A percentile compares a stretch with the other conserved stretches of the same genome.
Conservation (phyloP, 495 filamentous ascomycete genomes). For the Trichoderma asperelloides region DNA sequence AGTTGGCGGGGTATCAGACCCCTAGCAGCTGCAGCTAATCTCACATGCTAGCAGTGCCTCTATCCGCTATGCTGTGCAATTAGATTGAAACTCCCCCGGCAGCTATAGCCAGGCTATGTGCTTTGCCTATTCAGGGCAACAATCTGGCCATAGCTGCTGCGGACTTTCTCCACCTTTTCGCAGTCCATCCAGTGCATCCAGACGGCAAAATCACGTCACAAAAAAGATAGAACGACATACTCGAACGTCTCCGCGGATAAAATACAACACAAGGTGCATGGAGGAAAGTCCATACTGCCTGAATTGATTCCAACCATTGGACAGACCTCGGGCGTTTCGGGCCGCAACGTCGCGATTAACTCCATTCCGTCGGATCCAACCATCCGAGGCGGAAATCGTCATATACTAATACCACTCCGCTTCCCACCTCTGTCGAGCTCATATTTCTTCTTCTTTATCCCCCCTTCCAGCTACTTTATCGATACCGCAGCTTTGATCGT, state of each 20-base stretch:
- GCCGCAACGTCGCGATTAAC: not conserved
- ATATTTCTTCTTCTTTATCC: not conserved
- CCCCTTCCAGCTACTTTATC: not conserved
- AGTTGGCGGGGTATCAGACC: not conserved
- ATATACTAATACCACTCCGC: not conserved
- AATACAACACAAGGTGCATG: not conserved
- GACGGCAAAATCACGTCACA: not conserved
- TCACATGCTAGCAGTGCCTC: too few relatives aligned
- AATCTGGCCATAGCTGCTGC: too few relatives aligned
- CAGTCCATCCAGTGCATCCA: not conserved
- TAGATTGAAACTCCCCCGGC: too few relatives aligned
- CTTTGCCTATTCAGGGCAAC: too few relatives aligned
- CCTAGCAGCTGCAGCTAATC: not conserved
- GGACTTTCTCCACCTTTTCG: not conserved
- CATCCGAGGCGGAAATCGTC: not conserved
- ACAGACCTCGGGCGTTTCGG: not conserved
- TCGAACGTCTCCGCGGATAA: too few relatives aligned
- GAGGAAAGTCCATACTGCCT: too few relatives aligned
- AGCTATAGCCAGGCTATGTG: too few relatives aligned
- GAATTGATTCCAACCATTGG: not conserved
- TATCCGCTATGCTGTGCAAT: too few relatives aligned
- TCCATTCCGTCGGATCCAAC: not conserved
- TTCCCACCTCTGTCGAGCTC: too few relatives aligned
- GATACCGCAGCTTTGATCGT: too few relatives aligned
- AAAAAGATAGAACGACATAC: not conserved